Percentiles rank a stretch among this genome's conserved stretches.
Evolutionary conservation across 2,329 filamentous ascomycete species (phyloP).

Genomic region (Tricladium varicosporioides): DNA sequence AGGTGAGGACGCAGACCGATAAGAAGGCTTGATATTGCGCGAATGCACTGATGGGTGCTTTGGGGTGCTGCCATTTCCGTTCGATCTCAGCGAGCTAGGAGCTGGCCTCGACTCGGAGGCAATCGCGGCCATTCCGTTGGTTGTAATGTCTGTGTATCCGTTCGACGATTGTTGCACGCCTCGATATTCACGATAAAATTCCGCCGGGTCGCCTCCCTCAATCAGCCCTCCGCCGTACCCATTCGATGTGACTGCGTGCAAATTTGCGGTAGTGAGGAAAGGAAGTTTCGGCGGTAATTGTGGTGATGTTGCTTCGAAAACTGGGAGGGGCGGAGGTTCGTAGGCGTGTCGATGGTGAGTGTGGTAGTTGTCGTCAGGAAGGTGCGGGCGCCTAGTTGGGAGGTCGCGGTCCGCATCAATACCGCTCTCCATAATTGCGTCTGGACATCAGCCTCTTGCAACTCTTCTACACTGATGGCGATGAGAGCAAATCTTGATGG

Average conservation of each 20-base stretch:
- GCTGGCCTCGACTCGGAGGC: constrained; percentile 41
- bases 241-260: constrained; percentile 26
- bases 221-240: constrained; percentile 22
- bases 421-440: constrained; percentile 31
- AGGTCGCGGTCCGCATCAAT: constrained; percentile 35
- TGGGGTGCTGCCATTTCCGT: constrained; percentile 48
- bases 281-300: constrained; percentile 28
- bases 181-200: constrained; percentile 48
- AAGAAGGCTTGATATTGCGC: constrained; percentile 42
- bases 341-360: constrained; percentile 14
- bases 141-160: constrained; percentile 17
- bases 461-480: constrained; percentile 1
- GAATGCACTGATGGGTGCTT: constrained; percentile 45
- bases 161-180: constrained; percentile 32
- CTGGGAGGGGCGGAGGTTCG: constrained; percentile 24
- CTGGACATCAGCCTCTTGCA: constrained; percentile 27
- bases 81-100: constrained; percentile 44
- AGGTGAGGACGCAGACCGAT: constrained; percentile 56
- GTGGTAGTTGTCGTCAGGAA: neutral
- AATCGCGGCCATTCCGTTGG: constrained; percentile 29
- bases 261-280: constrained; percentile 29
- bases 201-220: constrained; percentile 39
- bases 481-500: constrained; percentile 2
- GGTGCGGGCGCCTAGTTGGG: constrained; percentile 27
- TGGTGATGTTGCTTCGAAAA: constrained; percentile 23